Evolutionary conservation across 768 basidiomycete genomes (phyloP), one percentile per base, ranked within the genome.

Genomic region (Lentinula edodes): DNA sequence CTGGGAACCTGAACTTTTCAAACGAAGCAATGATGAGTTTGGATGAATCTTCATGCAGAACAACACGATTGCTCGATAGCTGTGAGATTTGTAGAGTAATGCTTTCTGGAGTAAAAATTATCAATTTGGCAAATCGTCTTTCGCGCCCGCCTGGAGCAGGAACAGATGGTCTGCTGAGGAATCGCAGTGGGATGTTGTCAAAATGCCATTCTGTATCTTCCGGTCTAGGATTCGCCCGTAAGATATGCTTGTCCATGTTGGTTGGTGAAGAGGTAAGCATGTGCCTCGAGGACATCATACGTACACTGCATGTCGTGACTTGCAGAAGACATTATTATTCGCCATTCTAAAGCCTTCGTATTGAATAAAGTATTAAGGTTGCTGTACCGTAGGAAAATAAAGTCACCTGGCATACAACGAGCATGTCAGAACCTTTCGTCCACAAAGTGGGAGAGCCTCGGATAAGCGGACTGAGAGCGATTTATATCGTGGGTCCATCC

Each of bases 21-120:
- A 87, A 85, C 0, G 83, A 83, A 6, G 78, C 72, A 10, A 85
- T 69, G 38, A 87, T 74, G 68, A 87, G 87, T 65, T 85, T 83
- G 41, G 75, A 67, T 1, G 76, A 73, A 63, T 88, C 83, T 62
- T 89, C 86, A 4, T 75, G 71, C 60, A 83, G 77, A 39, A 88
- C 69, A 43, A 89, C 79, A 23, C 86, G 80, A 68, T 88, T 88
- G 61, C 73, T 79, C 8, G 84, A 82, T 66, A 86, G 81, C 42
- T 71, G 73, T 3, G 72, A 71, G 23, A 82, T 76, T 58, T 81
- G 74, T 34, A 87, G 66, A n/a, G 77, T 78, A 64, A 88, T 83
- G 20, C 72, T 74, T 23, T 81, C 75, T 2, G 73, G 69, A 1
- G 75, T 76, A 70, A 87, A 86, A 32, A 74, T 79, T 65, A 88